Base-by-base conservation (phyloP, 2,329 filamentous ascomycete species). In the Cercospora sojina region DNA sequence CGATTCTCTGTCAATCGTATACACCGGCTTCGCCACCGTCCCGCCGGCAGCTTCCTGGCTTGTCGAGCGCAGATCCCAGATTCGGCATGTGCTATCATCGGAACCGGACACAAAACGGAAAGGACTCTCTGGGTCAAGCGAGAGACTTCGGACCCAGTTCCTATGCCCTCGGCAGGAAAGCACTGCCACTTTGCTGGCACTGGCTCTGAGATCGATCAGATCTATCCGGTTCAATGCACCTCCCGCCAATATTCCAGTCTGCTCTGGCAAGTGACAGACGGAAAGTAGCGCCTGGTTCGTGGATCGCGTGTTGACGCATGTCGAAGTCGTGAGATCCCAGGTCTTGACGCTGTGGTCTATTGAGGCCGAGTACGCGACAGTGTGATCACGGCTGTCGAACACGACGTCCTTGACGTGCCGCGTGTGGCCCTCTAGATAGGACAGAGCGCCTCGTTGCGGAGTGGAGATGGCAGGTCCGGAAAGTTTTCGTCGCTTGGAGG, bases 141-240 rank as follows among this genome's bases (percentile, higher is more conserved):
- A 83, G 43, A 90, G 79, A n/a, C 81, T 80, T 2, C 87, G 85
- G 10, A 90, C 85, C 6, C 84, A 84, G 81, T 97, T 97, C 67
- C 88, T 88, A 81, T 98, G 94, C 0, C 94, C 94, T 35, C 92
- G 87, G 20, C 97, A 86, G n/a, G 92, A 97, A 88, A 97, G 91
- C 47, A 92, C 91, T 10, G 90, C 88, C 25, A 94, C 91, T 1
- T 88, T 86, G 1, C 88, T 86, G 3, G 92, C 90, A 3, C 89
- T 90, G 31, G 87, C 90, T 62, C 95, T 88, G 3, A 94, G 94
- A 78, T 99, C 95, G 71, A 98, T 87, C n/a, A 99, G 85, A 0
- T 92, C 94, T 76, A 99, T 91, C 80, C 96, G 92, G 64, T 93
- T 86, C 23, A 92, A 91, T 16, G 90, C 90, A 2, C 92, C 96